Evolutionary conservation across 2,329 filamentous ascomycete genomes (phyloP).

Genomic region (Alternaria ventricosa): DNA sequence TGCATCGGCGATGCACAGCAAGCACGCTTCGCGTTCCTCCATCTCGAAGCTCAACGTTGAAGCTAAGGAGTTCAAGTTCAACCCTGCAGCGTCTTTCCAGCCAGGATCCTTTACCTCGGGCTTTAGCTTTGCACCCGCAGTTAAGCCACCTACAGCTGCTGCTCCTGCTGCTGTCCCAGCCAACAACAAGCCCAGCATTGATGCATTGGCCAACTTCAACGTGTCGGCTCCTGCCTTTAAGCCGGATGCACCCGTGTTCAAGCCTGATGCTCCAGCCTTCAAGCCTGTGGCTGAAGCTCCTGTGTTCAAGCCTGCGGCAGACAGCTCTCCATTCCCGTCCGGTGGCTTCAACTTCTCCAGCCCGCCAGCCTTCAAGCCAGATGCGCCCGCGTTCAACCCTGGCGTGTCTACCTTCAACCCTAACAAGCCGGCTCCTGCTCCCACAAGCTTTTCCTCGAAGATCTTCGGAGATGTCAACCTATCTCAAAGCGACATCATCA

Average conservation of each 20-base stretch:
- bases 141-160: slow-evolving; percentile 55
- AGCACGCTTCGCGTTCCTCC: slow-evolving; percentile 72
- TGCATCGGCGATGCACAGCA: slow-evolving; percentile 48
- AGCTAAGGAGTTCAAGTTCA: slow-evolving; percentile 86
- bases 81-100: slow-evolving; percentile 61
- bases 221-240: slow-evolving; percentile 74
- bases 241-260: slow-evolving; percentile 79
- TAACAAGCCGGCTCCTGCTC: slow-evolving; percentile 26
- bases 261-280: slow-evolving; percentile 66
- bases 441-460: slow-evolving; percentile 41
- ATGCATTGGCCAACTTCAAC: slow-evolving; percentile 63
- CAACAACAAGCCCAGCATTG: slow-evolving; percentile 48
- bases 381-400: slow-evolving; percentile 73
- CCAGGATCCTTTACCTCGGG: slow-evolving; percentile 53
- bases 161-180: slow-evolving; percentile 45
- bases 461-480: slow-evolving; percentile 57
- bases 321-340: slow-evolving; percentile 21
- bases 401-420: slow-evolving; percentile 31
- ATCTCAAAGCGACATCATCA: slow-evolving; percentile 66
- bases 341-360: slow-evolving; percentile 35
- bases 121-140: slow-evolving; percentile 51
- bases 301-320: slow-evolving; percentile 20
- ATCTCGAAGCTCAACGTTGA: slow-evolving; percentile 85
- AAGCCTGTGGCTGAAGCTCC: slow-evolving; percentile 18
- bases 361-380: slow-evolving; percentile 56